A percentile compares a stretch with the other conserved stretches of the same genome.
These are phyloP conservation scores for Jackrogersella multiformis DNA, from an alignment of 495 filamentous ascomycete species.

Conservation along the genomic window DNA sequence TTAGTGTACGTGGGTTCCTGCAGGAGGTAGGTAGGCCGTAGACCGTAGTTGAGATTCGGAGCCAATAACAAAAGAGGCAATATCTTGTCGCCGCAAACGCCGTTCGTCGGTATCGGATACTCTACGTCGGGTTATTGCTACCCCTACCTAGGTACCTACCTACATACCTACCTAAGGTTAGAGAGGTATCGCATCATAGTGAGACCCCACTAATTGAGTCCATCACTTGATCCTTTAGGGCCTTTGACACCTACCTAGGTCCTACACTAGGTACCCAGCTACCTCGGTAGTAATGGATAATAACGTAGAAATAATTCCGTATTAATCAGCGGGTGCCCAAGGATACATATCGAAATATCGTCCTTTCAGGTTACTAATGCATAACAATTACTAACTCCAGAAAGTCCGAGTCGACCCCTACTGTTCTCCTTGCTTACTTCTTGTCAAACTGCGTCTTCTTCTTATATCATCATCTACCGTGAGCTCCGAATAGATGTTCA, in stretches of 20 bases:
- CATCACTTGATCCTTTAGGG: constrained; percentile 2
- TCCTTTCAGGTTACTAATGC: background rate
- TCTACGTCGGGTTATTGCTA: background rate
- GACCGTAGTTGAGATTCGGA: constrained; percentile 4
- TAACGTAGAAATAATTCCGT: background rate
- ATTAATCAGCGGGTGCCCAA: constrained; percentile 22
- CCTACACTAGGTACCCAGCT: no score
- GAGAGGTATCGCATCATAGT: background rate
- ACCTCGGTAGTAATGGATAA: background rate
- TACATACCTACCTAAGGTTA: no score
- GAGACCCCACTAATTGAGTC: constrained; percentile 3
- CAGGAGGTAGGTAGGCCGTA: no score
- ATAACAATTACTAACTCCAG: constrained; percentile 1
- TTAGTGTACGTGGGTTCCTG: constrained; percentile 13
- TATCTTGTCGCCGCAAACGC: constrained; percentile 32
- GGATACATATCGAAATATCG: background rate
- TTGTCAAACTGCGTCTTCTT: constrained; percentile 2
- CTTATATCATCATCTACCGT: background rate
- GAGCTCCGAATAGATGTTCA: background rate
- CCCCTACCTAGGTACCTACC: no score
- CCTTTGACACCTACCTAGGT: no score
- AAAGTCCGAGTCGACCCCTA: constrained; percentile 7
- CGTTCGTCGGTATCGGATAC: constrained; percentile 6
- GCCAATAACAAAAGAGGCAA: constrained; percentile 12
- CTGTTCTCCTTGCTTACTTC: background rate